A percentile compares a stretch with the other conserved stretches of the same genome.
These are phyloP conservation scores for Tolypocladium tropicale DNA, from an alignment of 2,329 filamentous ascomycete genomes.

Conservation along the genomic window DNA sequence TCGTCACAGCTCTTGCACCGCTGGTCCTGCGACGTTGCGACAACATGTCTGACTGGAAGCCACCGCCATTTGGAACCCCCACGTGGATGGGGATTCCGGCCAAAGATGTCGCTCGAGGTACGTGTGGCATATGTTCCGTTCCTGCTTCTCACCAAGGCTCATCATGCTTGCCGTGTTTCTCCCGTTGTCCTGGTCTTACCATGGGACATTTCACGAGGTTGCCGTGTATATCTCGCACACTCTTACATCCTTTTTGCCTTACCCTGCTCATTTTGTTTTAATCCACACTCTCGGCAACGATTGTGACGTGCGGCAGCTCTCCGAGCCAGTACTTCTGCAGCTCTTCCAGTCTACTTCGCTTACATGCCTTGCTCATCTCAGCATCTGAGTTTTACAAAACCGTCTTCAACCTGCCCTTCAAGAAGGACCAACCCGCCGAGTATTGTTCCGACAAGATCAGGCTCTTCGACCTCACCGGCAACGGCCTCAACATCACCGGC, in stretches of 20 bases:
- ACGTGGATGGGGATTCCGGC: background rate
- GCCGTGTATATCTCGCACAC: background rate
- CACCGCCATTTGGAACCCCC: background rate
- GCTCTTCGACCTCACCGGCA: constrained; percentile 19
- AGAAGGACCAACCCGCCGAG: constrained; percentile 3
- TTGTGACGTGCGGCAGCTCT: too few relatives aligned
- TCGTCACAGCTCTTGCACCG: background rate
- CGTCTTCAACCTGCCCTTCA: constrained; percentile 17
- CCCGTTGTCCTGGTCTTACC: background rate
- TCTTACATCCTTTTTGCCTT: too few relatives aligned
- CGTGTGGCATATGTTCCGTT: too few relatives aligned
- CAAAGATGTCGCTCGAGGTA: background rate
- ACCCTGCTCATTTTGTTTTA: too few relatives aligned
- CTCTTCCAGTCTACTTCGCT: background rate
- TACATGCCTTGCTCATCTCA: constrained; percentile 1
- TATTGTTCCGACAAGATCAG: constrained; percentile 6
- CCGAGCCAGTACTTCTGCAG: too few relatives aligned
- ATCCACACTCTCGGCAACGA: too few relatives aligned
- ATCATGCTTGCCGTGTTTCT: background rate
- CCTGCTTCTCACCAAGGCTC: background rate
- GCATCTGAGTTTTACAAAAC: constrained; percentile 17
- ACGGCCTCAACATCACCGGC: constrained; percentile 14
- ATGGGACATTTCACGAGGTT: background rate
- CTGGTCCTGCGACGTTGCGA: background rate
- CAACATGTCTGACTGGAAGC: background rate